These are phyloP conservation scores for Boeremia lycopersici DNA, from an alignment of 2,329 filamentous ascomycete species.

Conservation along the genomic window DNA sequence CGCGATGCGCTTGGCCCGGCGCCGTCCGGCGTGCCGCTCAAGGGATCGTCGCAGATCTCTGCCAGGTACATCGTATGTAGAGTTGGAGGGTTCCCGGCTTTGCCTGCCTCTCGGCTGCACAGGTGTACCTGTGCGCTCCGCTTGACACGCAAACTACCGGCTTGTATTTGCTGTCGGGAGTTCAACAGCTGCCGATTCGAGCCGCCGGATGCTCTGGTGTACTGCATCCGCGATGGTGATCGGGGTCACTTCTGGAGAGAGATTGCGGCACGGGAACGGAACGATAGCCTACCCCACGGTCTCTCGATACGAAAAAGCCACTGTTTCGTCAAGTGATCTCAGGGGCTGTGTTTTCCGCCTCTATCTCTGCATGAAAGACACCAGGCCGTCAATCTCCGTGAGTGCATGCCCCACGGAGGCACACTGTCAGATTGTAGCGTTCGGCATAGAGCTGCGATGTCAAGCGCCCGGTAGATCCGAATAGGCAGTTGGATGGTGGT, in stretches of 20 bases:
- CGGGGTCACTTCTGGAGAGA: background rate
- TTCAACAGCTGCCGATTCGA: background rate
- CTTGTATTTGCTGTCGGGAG: background rate
- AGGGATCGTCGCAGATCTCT: constrained; percentile 24
- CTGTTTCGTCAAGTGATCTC: constrained; percentile 8
- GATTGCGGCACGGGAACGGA: constrained; percentile 12
- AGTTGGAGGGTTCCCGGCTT: background rate
- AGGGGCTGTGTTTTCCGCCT: constrained; percentile 4
- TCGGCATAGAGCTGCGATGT: background rate
- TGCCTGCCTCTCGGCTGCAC: constrained; percentile 3
- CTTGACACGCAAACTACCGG: background rate
- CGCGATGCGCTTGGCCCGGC: constrained; percentile 3
- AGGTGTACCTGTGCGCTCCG: background rate
- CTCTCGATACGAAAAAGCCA: constrained; percentile 2
- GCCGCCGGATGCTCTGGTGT: background rate
- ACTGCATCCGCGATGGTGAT: background rate
- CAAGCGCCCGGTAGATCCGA: constrained; percentile 7
- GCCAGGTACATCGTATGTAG: constrained; percentile 25
- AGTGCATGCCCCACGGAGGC: constrained; percentile 6
- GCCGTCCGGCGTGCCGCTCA: constrained; percentile 17
- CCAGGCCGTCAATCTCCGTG: constrained; percentile 19
- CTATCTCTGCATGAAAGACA: constrained; percentile 5
- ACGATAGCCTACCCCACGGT: constrained; percentile 11
- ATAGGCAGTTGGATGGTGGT: background rate
- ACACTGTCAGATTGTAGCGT: background rate